Evolutionary conservation across 2,329 filamentous ascomycete species (phyloP).

Genomic region (Macrophomina pseudophaseolina): DNA sequence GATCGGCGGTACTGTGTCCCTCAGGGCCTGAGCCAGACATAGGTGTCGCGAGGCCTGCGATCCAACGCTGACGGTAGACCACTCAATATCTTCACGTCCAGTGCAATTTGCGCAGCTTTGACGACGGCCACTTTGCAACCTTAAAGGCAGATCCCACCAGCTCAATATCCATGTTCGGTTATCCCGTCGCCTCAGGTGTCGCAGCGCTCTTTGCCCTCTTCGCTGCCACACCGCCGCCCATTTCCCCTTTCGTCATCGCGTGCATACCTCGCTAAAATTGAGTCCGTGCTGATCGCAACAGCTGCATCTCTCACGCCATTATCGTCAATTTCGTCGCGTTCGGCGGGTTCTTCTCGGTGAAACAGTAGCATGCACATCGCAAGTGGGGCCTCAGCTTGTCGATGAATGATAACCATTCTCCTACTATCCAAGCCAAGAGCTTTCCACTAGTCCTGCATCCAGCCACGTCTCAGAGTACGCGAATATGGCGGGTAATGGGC

Average conservation of each 20-base stretch:
- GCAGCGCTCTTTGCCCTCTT: too few relatives aligned
- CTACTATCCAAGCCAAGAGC: background rate
- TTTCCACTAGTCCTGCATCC: too few relatives aligned
- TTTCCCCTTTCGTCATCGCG: too few relatives aligned
- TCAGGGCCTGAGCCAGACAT: background rate
- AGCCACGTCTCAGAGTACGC: too few relatives aligned
- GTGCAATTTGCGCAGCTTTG: too few relatives aligned
- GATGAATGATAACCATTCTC: background rate
- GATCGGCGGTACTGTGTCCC: background rate
- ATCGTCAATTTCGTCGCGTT: background rate
- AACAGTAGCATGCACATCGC: background rate
- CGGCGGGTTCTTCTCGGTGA: background rate
- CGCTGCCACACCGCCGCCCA: too few relatives aligned
- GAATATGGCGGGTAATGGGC: too few relatives aligned
- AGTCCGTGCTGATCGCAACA: background rate
- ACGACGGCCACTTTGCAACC: too few relatives aligned
- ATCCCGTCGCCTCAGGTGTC: too few relatives aligned
- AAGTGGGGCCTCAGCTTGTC: background rate
- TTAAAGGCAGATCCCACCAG: too few relatives aligned
- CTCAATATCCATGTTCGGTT: too few relatives aligned
- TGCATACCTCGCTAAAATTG: too few relatives aligned
- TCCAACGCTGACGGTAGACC: background rate
- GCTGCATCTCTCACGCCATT: background rate
- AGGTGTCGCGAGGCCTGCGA: background rate
- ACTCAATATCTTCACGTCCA: background rate